These are phyloP conservation scores for Vigna nakashimae DNA, from an alignment of 306 rosid genomes.

Conservation along the genomic window DNA sequence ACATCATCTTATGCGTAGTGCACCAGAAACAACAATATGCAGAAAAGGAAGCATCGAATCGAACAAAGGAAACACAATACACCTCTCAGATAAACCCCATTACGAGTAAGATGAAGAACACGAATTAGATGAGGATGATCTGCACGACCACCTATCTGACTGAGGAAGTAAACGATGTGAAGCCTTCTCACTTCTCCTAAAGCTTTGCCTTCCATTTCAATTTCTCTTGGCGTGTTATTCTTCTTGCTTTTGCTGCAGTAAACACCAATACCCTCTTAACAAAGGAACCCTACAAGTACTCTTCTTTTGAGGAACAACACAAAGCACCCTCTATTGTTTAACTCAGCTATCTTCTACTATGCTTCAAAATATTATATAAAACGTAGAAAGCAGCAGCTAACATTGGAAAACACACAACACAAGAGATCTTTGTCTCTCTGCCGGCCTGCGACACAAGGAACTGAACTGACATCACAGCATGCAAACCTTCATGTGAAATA, in stretches of 20 bases:
- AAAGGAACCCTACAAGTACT: slow-evolving; percentile 8
- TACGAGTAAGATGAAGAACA: slow-evolving; percentile 67
- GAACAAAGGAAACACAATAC: too few species aligned
- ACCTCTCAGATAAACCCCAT: slow-evolving; percentile 86
- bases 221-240: slow-evolving; percentile 19
- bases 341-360: slow-evolving; percentile 2
- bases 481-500: slow-evolving; percentile 35
- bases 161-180: slow-evolving; percentile 77
- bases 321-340: slow-evolving; percentile 4
- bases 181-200: slow-evolving; percentile 76
- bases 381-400: slow-evolving; percentile 31
- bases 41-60: background rate
- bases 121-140: slow-evolving; percentile 90
- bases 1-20: background rate
- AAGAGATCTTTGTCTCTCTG: slow-evolving; percentile 64
- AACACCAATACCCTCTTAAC: slow-evolving; percentile 42
- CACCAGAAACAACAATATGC: background rate
- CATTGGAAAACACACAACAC: slow-evolving; percentile 47
- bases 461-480: slow-evolving; percentile 43
- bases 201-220: slow-evolving; percentile 59
- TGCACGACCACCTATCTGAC: slow-evolving; percentile 63
- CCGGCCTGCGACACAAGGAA: slow-evolving; percentile 64
- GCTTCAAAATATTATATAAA: slow-evolving; percentile 49
- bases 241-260: slow-evolving; percentile 26
- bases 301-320: slow-evolving; percentile 53